Base-by-base conservation (phyloP, 2,329 filamentous ascomycete species). In the Mariannaea sp. region DNA sequence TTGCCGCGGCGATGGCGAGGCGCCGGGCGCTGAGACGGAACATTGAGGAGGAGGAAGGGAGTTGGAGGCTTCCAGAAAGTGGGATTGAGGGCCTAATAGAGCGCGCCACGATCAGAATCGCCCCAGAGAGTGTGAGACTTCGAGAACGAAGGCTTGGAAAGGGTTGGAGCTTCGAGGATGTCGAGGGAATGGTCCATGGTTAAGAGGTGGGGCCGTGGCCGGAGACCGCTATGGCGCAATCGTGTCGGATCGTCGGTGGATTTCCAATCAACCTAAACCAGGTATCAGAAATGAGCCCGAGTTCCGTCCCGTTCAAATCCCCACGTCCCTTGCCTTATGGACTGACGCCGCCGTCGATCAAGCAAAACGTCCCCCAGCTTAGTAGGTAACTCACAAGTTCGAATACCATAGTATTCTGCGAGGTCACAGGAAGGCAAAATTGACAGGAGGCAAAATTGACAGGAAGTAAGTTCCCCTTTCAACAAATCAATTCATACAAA, bases 1-100 rank as follows among this genome's bases (percentile, higher is more conserved):
- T 75, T 55, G 75, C 75, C 60, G 76, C 73, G 54, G 84, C 81
- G 64, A 79, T 74, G 55, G 84, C 82, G 42, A 94, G 87, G 57
- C 83, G 82, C 66, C 88, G 83, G 58, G 85, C 78, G 66, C 82
- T 83, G 56, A 84, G 84, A 66, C 86, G 83, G 64, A 91, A 85
- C 89, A 92, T 92, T 36, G 39, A 29, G 12, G 29, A 7, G 22
- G 29, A 7, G 14, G 20, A 38, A 12, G 44, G 35, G 44, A 35
- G 46, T 41, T 44, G 53, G 30, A 36, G 26, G 51, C 55, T 49
- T 46, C 20, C n/a, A 38, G 5, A 12, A 35, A 33, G 32, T 24
- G 17, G 40, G 62, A 65, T 65, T 65, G 54, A 47, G 33, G 35
- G 13, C 48, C 46, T 32, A n/a, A 5, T 33, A 22, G 30, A n/a